Conservation (phyloP, 1,284 basidiomycete genomes). For the Farysia itapuensis region DNA sequence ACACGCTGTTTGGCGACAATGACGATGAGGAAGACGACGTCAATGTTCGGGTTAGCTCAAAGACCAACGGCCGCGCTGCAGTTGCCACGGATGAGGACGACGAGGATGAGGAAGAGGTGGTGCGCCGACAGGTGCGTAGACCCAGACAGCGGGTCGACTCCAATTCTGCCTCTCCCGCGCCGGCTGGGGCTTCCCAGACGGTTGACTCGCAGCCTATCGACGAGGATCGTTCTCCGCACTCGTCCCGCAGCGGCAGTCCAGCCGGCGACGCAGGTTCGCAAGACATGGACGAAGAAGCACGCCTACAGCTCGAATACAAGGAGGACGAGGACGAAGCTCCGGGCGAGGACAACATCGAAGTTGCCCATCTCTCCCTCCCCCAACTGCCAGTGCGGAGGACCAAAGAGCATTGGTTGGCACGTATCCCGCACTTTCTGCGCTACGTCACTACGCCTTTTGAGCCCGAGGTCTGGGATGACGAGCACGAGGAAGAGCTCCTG, state of each 20-base stretch:
- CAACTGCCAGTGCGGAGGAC: conserved; percentile 49
- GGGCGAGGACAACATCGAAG: conserved; percentile 68
- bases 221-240: conserved; percentile 13
- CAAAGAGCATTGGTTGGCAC: conserved; percentile 52
- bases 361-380: conserved; percentile 43
- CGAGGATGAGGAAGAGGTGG: conserved; percentile 30
- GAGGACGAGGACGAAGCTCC: conserved; percentile 62
- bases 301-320: conserved; percentile 57
- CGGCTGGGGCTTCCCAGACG: conserved; percentile 11
- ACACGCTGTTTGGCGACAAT: conserved; percentile 42
- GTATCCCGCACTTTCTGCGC: conserved; percentile 56
- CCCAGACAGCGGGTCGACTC: conserved; percentile 25
- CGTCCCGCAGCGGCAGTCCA: conserved; percentile 25
- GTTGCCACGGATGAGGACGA: conserved; percentile 5
- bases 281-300: conserved; percentile 29
- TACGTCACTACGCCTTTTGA: conserved; percentile 48
- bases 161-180: conserved; percentile 17
- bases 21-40: conserved; percentile 29
- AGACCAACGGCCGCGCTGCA: conserved; percentile 2
- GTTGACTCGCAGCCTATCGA: conserved; percentile 10
- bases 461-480: conserved; percentile 40
- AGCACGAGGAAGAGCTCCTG: conserved; percentile 43
- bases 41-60: conserved; percentile 6
- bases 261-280: conserved; percentile 20
- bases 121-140: conserved; percentile 24